Base-by-base conservation (phyloP, 2,329 filamentous ascomycete species). In the Neonectria sp. region DNA sequence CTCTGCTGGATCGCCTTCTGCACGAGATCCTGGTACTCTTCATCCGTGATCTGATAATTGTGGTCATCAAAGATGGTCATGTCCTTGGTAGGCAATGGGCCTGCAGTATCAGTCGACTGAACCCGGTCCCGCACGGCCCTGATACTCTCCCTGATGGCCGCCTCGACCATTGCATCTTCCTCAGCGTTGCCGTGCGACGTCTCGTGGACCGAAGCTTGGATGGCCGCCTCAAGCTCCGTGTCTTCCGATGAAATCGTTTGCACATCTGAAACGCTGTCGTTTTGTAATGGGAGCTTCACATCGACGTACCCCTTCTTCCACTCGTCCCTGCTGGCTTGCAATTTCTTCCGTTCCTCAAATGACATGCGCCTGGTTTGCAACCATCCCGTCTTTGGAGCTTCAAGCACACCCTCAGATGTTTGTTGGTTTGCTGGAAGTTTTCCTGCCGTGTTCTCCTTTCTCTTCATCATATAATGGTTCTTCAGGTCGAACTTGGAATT, bases 141-240 rank as follows among this genome's bases (percentile, higher is more conserved):
- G 17, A 96, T 85, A 69, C 92, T 94, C 6, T 92, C 90, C 15
- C 92, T 86, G 57, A 97, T 92, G 1, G 93, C 93, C 24, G 89
- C 85, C 76, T 95, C 93, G 55, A 97, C 86, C 65, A 88, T 84
- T 25, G 86, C 86, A 74, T 96, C 94, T 78, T 96, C 92, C 24
- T 89, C 85, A 0, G 85, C 76, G 69, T 95, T 86, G 12, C 93
- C 93, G 1, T 83, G 86, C 0, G 92, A 95, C 0, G 92, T 94
- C 75, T 92, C 88, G 8, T 84, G 82, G 1, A 96, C 91, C 1
- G 92, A 93, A 12, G 85, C 84, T 60, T 86, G 87, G 65, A 96
- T 95, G 1, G 93, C 93, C 48, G 87, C 84, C 76, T 95, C 93
- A 48, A 94, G 87, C 63, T 92, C 91, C 2, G 86, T 84, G 37